Percentiles rank a stretch among this genome's conserved stretches.
Evolutionary conservation across 2,329 filamentous ascomycete species (phyloP).

Genomic region (Aplosporella prunicola): DNA sequence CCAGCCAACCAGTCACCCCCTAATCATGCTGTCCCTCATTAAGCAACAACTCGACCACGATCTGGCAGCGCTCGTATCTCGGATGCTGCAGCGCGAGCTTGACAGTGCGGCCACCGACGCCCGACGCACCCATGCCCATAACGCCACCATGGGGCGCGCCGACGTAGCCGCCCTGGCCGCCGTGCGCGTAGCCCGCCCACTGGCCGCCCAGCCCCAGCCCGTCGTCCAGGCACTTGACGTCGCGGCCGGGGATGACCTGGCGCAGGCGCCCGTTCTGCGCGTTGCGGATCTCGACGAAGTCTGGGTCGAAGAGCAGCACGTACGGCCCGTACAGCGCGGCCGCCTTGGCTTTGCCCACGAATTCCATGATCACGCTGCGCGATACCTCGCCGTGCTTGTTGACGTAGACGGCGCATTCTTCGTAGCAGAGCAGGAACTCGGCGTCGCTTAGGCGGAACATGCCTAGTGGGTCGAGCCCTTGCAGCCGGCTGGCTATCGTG

Average conservation of each 20-base stretch:
- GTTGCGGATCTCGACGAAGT: constrained; percentile 95
- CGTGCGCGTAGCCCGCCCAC: constrained; percentile 30
- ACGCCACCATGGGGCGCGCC: constrained; percentile 33
- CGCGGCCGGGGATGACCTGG: constrained; percentile 86
- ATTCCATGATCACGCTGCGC: constrained; percentile 93
- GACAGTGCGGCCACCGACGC: constrained; percentile 55
- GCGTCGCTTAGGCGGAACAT: constrained; percentile 85
- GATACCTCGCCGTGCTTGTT: constrained; percentile 97
- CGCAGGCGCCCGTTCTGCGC: constrained; percentile 88
- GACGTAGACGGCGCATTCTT: constrained; percentile 94
- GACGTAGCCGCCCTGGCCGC: too few relatives aligned
- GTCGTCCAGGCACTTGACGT: constrained; percentile 85
- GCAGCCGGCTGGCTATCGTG: constrained; percentile 76
- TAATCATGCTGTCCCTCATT: constrained; percentile 56
- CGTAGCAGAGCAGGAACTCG: constrained; percentile 84
- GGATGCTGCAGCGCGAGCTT: constrained; percentile 96
- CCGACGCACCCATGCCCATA: constrained; percentile 35
- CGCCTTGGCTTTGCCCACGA: constrained; percentile 82
- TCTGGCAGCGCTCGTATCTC: constrained; percentile 70
- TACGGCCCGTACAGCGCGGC: constrained; percentile 89
- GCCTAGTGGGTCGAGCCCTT: constrained; percentile 73
- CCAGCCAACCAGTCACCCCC: too few relatives aligned
- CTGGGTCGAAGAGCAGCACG: constrained; percentile 84
- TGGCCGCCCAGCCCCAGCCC: constrained; percentile 41
- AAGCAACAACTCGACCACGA: constrained; percentile 83